Conservation (phyloP, 2,329 filamentous ascomycete species). For the Exophiala alcalophila region DNA sequence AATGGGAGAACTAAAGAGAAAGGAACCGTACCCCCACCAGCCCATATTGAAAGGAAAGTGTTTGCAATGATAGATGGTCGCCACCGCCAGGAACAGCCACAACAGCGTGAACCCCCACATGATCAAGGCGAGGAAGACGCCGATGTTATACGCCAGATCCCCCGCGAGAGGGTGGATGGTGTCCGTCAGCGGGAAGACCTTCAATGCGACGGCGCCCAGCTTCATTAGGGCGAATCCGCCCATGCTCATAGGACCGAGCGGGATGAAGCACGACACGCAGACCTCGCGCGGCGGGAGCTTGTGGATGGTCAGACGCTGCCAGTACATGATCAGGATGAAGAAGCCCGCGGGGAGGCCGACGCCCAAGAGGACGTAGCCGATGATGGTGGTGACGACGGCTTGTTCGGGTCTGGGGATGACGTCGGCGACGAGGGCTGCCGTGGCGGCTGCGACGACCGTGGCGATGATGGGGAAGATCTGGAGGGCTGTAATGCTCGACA, state of each 20-base stretch:
- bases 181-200: slow-evolving; percentile 33
- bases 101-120: too few relatives aligned
- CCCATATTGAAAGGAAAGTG: slow-evolving; percentile 60
- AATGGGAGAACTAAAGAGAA: too few relatives aligned
- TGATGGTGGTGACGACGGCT: slow-evolving; percentile 62
- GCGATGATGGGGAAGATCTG: slow-evolving; percentile 66
- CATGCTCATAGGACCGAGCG: slow-evolving; percentile 64
- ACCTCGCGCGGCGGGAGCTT: slow-evolving; percentile 64
- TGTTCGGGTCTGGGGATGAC: slow-evolving; percentile 34
- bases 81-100: slow-evolving; percentile 40
- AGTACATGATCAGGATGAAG: slow-evolving; percentile 65
- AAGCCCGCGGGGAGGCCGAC: slow-evolving; percentile 55
- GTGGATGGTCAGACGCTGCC: slow-evolving; percentile 64
- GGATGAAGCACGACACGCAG: slow-evolving; percentile 66
- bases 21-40: slow-evolving; percentile 58
- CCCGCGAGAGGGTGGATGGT: slow-evolving; percentile 31
- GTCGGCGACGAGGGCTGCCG: slow-evolving; percentile 54
- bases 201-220: slow-evolving; percentile 47
- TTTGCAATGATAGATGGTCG: slow-evolving; percentile 34
- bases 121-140: slow-evolving; percentile 37
- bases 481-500: slow-evolving; percentile 61
- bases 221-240: slow-evolving; percentile 59
- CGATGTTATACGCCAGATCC: slow-evolving; percentile 35
- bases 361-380: slow-evolving; percentile 68
- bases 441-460: slow-evolving; percentile 62